Conservation (phyloP, 371 early-diverging fungal species). For the Haplosporangium sp. region DNA sequence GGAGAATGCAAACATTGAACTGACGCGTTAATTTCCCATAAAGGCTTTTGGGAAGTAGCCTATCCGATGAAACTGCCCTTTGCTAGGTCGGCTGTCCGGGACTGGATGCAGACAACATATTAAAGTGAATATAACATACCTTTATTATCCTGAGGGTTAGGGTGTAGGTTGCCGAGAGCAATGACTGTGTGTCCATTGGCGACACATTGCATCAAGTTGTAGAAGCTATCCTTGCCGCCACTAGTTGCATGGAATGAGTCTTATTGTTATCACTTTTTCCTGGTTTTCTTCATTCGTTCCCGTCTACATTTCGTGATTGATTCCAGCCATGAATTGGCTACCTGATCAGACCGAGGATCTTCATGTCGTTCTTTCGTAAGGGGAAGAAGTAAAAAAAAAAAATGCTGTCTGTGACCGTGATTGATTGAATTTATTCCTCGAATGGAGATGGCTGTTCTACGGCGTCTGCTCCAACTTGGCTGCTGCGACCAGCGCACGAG, state of each 20-base stretch:
- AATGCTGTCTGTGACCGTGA: too few relatives aligned
- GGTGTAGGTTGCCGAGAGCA: constrained; percentile 94
- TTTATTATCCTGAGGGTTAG: constrained; percentile 70
- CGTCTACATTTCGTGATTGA: not conserved
- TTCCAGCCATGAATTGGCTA: constrained; percentile 3
- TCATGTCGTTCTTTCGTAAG: constrained; percentile 41
- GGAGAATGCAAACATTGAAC: not conserved
- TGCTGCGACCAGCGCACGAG: constrained; percentile 13
- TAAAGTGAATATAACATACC: constrained; percentile 56
- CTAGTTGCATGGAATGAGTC: constrained; percentile 57
- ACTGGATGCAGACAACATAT: not conserved
- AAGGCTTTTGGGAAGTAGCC: too few relatives aligned
- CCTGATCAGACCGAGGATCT: constrained; percentile 69
- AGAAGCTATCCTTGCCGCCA: constrained; percentile 99
- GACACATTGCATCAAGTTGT: constrained; percentile 95
- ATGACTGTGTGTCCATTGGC: constrained; percentile 95
- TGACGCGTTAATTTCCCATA: too few relatives aligned
- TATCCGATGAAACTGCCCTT: too few relatives aligned
- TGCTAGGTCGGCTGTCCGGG: too few relatives aligned
- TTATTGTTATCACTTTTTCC: not conserved
- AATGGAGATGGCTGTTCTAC: too few relatives aligned
- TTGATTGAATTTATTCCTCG: too few relatives aligned
- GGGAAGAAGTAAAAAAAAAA: too few relatives aligned
- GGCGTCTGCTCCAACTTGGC: constrained; percentile 14
- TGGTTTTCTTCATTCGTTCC: not conserved